Base-by-base conservation (phyloP, 225 moss, liverwort and hornwort species). In the Bryoerythrophyllum caledonicum region DNA sequence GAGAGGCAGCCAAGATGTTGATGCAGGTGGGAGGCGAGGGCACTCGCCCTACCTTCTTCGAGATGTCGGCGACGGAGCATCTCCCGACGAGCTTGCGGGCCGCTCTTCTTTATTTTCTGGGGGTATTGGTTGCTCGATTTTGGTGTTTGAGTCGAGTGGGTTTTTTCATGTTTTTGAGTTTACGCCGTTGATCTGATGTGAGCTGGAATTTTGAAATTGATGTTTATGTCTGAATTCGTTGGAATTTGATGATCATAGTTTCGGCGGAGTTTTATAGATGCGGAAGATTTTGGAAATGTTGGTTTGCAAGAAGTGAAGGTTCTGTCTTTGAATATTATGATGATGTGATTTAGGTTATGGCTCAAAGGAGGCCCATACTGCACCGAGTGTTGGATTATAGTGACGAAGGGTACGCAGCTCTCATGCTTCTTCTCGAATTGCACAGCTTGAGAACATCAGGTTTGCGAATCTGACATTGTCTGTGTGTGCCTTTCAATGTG, bases 21-120 rank as follows among this genome's bases (percentile, higher is more conserved):
- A 99, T 99, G 95, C 99, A 99, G 67, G 99, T 99, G 67, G 95
- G 99, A 83, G 93, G 99, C 54, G 95, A 99, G 82, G 99, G 99
- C 84, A 81, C 78, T 74, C 91, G 95, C 86, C 99, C 99, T 68
- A 99, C 99, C 43, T 95, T 92, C 87, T 99, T 99, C 66, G 99
- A 99, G 88, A 99, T 99, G 99, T 90, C 90, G 62, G 99, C 99
- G 12, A 95, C 99, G 63, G 93, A 95, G 67, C 90, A 91, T 74
- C 84, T 99, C 43, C 99, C 99, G n/a, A 82, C 85, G 34, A 99
- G 99, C 83, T 86, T 99, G 79, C 85, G 93, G 27, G 91, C 95
- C n/a, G 99, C 99, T 28, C 82, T 99, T 74, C 88, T 99, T 37
- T 99, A 99, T 41, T 93, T 93, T 58, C 86, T 95, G 65, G 99